Conservation (phyloP, 495 filamentous ascomycete genomes). For the Aspergillus panamensis region DNA sequence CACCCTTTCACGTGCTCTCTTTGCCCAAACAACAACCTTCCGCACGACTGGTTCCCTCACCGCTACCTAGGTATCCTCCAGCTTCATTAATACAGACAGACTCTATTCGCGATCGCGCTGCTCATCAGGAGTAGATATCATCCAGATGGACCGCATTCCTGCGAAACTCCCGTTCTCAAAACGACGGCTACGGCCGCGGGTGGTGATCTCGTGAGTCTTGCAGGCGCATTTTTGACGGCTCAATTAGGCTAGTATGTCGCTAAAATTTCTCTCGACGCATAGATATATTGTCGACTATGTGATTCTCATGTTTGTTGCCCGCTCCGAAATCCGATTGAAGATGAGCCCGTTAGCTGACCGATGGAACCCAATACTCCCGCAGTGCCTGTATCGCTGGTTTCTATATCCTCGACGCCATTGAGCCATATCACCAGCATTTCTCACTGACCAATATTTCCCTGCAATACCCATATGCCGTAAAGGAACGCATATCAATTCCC, state of each 20-base stretch:
- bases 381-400: slow-evolving; percentile 52
- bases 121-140: background rate
- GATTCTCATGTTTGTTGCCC: slow-evolving; percentile 52
- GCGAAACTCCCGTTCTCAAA: slow-evolving; percentile 52
- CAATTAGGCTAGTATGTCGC: background rate
- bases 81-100: background rate
- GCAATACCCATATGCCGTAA: slow-evolving; percentile 67
- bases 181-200: slow-evolving; percentile 45
- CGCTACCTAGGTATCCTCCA: background rate
- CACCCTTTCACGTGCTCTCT: slow-evolving; percentile 5
- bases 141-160: slow-evolving; percentile 36
- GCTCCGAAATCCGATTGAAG: slow-evolving; percentile 18
- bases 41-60: background rate
- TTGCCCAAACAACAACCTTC: slow-evolving; percentile 2
- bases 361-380: slow-evolving; percentile 27
- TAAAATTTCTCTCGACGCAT: background rate
- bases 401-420: slow-evolving; percentile 50
- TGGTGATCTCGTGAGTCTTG: slow-evolving; percentile 51
- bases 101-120: background rate
- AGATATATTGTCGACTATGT: slow-evolving; percentile 70
- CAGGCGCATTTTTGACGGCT: background rate
- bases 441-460: slow-evolving; percentile 58
- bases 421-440: slow-evolving; percentile 58
- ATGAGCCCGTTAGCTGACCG: slow-evolving; percentile 35
- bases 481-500: slow-evolving; percentile 67